Base-by-base conservation (phyloP, 768 basidiomycete genomes). In the Gymnopilus junonius region DNA sequence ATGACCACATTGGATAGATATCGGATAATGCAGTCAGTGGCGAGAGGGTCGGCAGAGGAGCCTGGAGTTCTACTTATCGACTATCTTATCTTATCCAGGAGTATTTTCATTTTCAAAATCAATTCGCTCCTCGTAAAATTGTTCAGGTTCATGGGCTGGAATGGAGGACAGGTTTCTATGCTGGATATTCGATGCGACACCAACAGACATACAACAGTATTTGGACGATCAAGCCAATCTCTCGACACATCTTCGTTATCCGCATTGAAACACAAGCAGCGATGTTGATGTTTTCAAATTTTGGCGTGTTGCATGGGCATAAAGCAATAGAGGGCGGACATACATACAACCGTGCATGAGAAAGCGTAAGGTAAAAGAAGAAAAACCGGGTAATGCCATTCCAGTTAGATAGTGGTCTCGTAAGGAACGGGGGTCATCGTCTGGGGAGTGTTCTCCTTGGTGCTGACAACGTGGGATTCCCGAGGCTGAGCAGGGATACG, bases 351-450 rank as follows among this genome's bases (percentile, higher is more conserved):
- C 65, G 63, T 63, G 62, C 65, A 69, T 65, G 64, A 58, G 39
- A 60, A 48, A 50, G 67, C 51, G 64, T 64, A 67, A 67, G 64
- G 58, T 51, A 58, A 59, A 67, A 63, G 65, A 64, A 65, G 68
- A 59, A 66, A 67, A 61, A 58, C 56, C 59, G 65, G 50, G 50
- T n/a, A 57, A 63, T 45, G 37, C 48, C 29, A 51, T 66, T 67
- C 76, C 68, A 72, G 78, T 89, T 88, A 97, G 80, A 97, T 97
- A 71, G 90, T 95, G 69, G 95, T 97, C 89, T 97, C 97, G 87
- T 98, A 99, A 69, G 87, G 88, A 71, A 95, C 84, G 69, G 96
- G 95, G 67, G 85, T 86, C 79, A 99, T 94, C 62, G 97, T 99
- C 82, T 97, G 91, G 55, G 97, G 94, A 50, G 85, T 80, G 80